These are phyloP conservation scores for Penicillium corylophilum DNA, from an alignment of 2,329 filamentous ascomycete genomes.

Conservation along the genomic window DNA sequence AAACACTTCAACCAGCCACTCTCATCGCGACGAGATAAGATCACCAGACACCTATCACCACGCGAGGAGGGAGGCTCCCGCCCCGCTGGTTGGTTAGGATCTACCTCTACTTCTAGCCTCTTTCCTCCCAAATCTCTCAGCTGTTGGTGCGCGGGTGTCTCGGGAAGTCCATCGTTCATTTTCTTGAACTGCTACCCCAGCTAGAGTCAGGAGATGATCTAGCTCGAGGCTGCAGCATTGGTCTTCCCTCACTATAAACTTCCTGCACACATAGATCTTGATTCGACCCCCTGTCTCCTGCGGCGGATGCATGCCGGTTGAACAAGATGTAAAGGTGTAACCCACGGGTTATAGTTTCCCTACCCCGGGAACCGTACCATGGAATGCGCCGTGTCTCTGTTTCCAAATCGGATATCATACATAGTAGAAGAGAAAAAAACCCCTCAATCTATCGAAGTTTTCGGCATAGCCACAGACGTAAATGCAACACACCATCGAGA, in stretches of 20 bases:
- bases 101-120: conserved; percentile 1
- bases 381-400: background rate
- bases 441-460: background rate
- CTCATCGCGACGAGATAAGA: conserved; percentile 3
- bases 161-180: conserved; percentile 7
- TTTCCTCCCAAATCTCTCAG: background rate
- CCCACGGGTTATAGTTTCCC: background rate
- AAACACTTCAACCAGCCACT: conserved; percentile 5
- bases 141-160: conserved; percentile 12
- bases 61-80: conserved; percentile 9
- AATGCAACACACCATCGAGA: background rate
- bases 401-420: background rate
- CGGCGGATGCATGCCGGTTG: conserved; percentile 1
- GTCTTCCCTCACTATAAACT: background rate
- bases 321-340: conserved; percentile 1
- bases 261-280: conserved; percentile 1
- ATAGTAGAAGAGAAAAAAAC: background rate
- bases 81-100: conserved; percentile 14
- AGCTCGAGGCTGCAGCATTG: background rate
- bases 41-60: conserved; percentile 28
- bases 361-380: background rate
- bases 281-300: background rate
- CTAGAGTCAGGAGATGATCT: conserved; percentile 12
- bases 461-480: background rate
- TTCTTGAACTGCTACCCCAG: conserved; percentile 6